Conservation (phyloP, 371 early-diverging fungal species). For the Saksenaea vasiformis region DNA sequence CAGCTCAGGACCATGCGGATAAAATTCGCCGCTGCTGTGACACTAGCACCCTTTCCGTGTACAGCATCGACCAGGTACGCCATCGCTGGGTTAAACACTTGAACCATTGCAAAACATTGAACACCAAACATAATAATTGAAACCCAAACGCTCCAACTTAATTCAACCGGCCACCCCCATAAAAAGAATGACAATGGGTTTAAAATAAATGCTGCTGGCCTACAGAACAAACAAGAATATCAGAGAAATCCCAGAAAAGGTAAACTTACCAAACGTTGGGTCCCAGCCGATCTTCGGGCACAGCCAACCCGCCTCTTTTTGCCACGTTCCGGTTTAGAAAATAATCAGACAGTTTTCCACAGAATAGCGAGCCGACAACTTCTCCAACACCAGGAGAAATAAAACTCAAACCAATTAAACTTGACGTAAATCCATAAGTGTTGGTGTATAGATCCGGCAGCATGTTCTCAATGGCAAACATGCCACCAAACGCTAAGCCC, state of each 20-base stretch:
- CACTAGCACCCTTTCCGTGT: conserved; percentile 60
- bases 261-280: conserved; percentile 47
- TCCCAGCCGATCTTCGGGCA: conserved; percentile 60
- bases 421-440: conserved; percentile 34
- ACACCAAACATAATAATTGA: conserved; percentile 60
- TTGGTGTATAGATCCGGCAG: conserved; percentile 38
- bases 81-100: conserved; percentile 52
- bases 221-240: background rate
- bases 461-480: conserved; percentile 57
- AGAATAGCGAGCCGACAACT: conserved; percentile 55
- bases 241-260: background rate
- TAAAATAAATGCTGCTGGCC: conserved; percentile 53
- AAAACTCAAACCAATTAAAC: conserved; percentile 42
- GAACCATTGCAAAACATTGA: conserved; percentile 63
- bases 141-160: conserved; percentile 51
- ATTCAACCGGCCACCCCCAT: conserved; percentile 61
- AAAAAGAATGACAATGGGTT: conserved; percentile 57
- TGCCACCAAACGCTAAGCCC: conserved; percentile 59
- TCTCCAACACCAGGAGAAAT: conserved; percentile 56
- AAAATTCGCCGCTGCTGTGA: conserved; percentile 61
- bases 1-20: conserved; percentile 59
- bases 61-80: conserved; percentile 61
- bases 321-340: conserved; percentile 45
- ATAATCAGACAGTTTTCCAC: conserved; percentile 54
- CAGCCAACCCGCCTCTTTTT: conserved; percentile 47